Base-by-base conservation (phyloP, 352 stramenopile species). In the Globisporangium emineosum region DNA sequence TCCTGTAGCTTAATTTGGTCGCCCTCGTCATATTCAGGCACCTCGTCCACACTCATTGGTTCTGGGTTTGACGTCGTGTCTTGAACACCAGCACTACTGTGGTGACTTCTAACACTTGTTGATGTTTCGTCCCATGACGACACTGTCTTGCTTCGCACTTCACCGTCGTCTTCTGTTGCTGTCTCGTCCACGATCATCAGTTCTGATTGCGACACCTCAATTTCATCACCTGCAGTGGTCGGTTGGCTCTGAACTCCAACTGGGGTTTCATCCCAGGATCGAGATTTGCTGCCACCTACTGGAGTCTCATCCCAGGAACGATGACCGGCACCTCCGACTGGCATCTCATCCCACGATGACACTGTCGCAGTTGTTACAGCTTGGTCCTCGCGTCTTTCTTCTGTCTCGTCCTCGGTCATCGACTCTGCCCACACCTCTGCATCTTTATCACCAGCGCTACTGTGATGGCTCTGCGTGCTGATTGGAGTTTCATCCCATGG, bases 211-310 rank as follows among this genome's bases (percentile, higher is more conserved):
- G n/a, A 17, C 8, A 9, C 45, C 21, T 25, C 45, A 6, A 17
- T 27, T 25, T 19, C n/a, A 17, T 19, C 45, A 27, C 21, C 9
- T 29, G 21, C 17, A 29, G 13, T 25, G 10, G n/a, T 29, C n/a
- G 23, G 45, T 8, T 27, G 45, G 9, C n/a, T 52, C 45, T 52
- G 45, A 27, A 8, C n/a, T 25, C 17, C 52, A 23, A 58, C 30
- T 59, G 53, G 61, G 30, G 32, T 32, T 29, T 67, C 61, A 23
- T 67, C 40, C 61, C 61, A 67, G 23, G 52, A 37, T 8, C 10
- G 23, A 21, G 25, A 0, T 12, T 29, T 57, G 45, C 32, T 15
- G 19, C 29, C 7, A 8, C 29, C 57, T 15, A 54, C 23, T 27
- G 57, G 43, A 10, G 32, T 43, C 29, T 60, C 54, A 1, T 60